These are phyloP conservation scores for Volvariella volvacea DNA, from an alignment of 1,284 basidiomycete species.

Conservation along the genomic window DNA sequence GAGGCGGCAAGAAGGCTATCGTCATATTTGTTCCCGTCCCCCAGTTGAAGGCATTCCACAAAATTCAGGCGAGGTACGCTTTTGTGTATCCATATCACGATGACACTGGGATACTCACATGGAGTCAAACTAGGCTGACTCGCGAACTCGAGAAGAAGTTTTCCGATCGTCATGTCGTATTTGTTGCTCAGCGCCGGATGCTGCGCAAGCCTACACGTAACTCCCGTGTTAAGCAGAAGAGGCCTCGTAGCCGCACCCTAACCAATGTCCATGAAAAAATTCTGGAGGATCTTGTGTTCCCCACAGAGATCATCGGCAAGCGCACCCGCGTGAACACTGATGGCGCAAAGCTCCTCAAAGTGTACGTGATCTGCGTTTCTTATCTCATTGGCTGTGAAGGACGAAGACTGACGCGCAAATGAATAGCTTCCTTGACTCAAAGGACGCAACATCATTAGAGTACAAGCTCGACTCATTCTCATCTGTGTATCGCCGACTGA, in stretches of 20 bases:
- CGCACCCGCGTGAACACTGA: conserved; percentile 88
- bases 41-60: conserved; percentile 98
- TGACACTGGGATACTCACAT: conserved; percentile 9
- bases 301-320: conserved; percentile 99
- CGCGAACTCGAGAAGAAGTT: conserved; percentile 99
- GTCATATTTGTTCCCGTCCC: conserved; percentile 98
- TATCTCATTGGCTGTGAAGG: too few relatives aligned
- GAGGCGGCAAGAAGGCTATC: conserved; percentile 99
- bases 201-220: conserved; percentile 95
- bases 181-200: conserved; percentile 98
- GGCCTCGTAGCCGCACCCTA: conserved; percentile 95
- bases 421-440: conserved; percentile 90
- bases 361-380: conserved; percentile 52
- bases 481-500: conserved; percentile 89
- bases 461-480: conserved; percentile 99
- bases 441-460: conserved; percentile 97
- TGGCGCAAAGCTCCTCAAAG: conserved; percentile 90
- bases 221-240: conserved; percentile 91
- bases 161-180: conserved; percentile 97
- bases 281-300: conserved; percentile 98
- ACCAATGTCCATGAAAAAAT: conserved; percentile 98
- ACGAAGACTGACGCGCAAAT: conserved; percentile 7
- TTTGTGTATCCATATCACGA: conserved; percentile 4
- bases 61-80: conserved; percentile 92
- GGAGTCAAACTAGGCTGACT: conserved; percentile 65